Base-by-base conservation (phyloP, 2,329 filamentous ascomycete species). In the Aspergillus hortae region DNA sequence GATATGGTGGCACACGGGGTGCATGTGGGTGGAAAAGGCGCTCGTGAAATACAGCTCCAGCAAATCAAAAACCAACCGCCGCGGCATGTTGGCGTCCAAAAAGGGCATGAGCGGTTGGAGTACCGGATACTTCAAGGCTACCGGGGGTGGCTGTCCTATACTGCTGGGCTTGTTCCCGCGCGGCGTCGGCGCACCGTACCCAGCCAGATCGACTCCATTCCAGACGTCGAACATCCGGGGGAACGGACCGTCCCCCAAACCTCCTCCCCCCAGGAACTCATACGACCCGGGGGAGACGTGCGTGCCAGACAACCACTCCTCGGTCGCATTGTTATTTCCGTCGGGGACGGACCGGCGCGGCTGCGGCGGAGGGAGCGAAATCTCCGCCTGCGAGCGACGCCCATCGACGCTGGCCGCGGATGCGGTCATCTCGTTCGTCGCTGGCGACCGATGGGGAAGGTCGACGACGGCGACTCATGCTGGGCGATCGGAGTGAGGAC, bases 1-100 rank as follows among this genome's bases (percentile, higher is more conserved):
- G 15, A 96, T 86, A 67, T 95, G 95, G 4, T 92, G 91, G 46
- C 90, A 96, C 67, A 90, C 87, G 6, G 92, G 92, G 67, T 95
- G 90, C 78, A 94, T 88, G 68, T 92, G 88, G 4, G 88, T 86
- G 2, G 90, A 90, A 4, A 90, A 94, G 1, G 90, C 91, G 67
- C 90, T 95, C 42, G 90, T 85, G 68, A 96, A 96, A 72, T 96
- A 96, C 25, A 95, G 77, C 65, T 96, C 92, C 51, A 96, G 80
- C 41, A 96, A 77, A 67, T 96, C 91, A 74, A 90, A 96, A 6
- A 92, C 91, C 48, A 96, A 76, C 9, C 84, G 81, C 33, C 88
- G 77, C 2, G 92, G 89, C 45, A 96, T 84, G 56, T 94, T 87
- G 54, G 84, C 84, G 41, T 84, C 84, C 44, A 96, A 80, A 65